These are phyloP conservation scores for Cornus kousa DNA, from an alignment of 148 eudicot species.

Conservation along the genomic window DNA sequence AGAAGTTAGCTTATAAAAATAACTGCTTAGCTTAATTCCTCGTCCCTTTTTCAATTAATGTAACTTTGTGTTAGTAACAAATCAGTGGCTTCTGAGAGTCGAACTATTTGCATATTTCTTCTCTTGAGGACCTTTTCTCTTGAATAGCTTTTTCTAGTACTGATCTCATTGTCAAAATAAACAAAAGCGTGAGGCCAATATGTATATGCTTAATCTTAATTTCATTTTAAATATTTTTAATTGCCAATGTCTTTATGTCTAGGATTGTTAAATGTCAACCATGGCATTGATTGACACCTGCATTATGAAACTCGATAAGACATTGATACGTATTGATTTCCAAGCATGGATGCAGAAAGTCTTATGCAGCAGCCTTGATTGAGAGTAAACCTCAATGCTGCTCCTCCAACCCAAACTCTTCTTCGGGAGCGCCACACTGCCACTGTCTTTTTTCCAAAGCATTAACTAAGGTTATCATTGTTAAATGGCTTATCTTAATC, in stretches of 20 bases:
- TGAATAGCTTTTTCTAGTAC: too few relatives aligned
- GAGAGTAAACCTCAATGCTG: background rate
- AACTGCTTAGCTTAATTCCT: background rate
- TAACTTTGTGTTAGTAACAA: background rate
- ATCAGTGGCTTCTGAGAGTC: background rate
- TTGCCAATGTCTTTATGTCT: background rate
- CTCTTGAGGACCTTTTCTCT: too few relatives aligned
- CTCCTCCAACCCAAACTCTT: background rate
- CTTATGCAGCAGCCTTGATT: background rate
- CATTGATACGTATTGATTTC: background rate
- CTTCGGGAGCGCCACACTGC: too few relatives aligned
- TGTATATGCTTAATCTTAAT: background rate
- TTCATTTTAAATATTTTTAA: background rate
- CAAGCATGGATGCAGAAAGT: background rate
- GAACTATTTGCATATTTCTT: too few relatives aligned
- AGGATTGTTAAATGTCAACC: background rate
- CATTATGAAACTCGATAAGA: background rate
- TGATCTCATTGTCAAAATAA: too few relatives aligned
- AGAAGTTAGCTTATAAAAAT: background rate
- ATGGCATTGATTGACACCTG: background rate
- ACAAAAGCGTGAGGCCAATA: background rate
- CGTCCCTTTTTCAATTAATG: too few relatives aligned
- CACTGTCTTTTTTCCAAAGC: too few relatives aligned
- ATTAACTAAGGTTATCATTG: background rate
- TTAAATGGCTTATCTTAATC: background rate